Evolutionary conservation across 139 green algal species (phyloP).

Genomic region (Chloropicon primus): DNA sequence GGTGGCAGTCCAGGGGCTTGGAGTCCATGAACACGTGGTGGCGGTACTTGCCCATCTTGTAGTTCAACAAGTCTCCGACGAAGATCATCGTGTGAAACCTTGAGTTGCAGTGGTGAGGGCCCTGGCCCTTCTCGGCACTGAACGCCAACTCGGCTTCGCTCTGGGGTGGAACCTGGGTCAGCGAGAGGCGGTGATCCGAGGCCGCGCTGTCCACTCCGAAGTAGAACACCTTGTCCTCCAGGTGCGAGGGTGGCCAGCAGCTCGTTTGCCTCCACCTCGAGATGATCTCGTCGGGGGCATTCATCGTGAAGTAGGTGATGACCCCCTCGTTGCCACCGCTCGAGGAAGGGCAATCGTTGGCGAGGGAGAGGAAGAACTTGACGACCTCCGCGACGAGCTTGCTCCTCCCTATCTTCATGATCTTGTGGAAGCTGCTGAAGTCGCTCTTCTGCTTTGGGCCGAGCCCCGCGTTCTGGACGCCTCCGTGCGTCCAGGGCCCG

Average conservation of each 20-base stretch:
- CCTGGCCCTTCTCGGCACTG: neutral
- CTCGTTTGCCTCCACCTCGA: neutral
- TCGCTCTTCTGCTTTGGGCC: neutral
- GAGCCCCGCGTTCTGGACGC: neutral
- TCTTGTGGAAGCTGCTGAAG: neutral
- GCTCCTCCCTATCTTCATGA: neutral
- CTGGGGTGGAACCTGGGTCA: neutral
- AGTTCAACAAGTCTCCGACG: neutral
- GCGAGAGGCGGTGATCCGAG: too few species aligned
- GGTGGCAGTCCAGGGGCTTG: neutral
- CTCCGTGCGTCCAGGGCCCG: neutral
- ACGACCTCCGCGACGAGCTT: neutral
- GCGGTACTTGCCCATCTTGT: neutral
- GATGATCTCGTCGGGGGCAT: neutral
- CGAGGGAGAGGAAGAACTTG: neutral
- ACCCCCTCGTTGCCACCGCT: neutral
- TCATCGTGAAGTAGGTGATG: neutral
- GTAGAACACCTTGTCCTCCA: neutral
- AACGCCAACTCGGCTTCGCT: neutral
- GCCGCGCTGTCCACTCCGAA: too few species aligned
- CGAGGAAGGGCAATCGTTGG: neutral
- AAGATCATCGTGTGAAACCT: neutral
- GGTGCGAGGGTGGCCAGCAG: neutral
- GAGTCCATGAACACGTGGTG: neutral
- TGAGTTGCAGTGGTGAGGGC: neutral